Base-by-base conservation (phyloP, 352 stramenopile species). In the Halophytophthora batemanensis region DNA sequence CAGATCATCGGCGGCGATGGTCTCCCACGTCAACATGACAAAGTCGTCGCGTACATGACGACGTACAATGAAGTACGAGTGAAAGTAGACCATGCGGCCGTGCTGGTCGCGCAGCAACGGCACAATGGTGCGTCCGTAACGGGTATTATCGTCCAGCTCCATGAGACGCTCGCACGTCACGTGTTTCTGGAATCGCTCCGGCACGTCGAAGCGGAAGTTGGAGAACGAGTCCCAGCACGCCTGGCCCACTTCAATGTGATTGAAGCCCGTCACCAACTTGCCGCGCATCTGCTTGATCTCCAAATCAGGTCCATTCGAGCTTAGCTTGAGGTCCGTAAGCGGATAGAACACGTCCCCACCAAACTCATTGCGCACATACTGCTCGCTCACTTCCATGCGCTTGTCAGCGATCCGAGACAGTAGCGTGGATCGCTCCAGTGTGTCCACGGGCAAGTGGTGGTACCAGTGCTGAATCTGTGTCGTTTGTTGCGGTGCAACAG, bases 191-290 rank as follows among this genome's bases (percentile, higher is more conserved):
- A 92, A 86, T 25, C 77, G 73, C 41, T 72, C 54, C 3, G 76
- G 78, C 18, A 92, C 72, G 50, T 85, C 77, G 31, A 92, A 75
- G 25, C 83, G 53, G 38, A 92, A 92, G 65, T 88, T 84, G 50
- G 80, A 85, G 46, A 90, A 71, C 48, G 78, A 85, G 47, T 87
- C 80, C 81, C 81, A 92, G 40, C 72, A 77, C 7, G 81, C 81
- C 15, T 87, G 74, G 2, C 68, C 71, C 25, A 92, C 64, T 23
- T 86, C 71, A 2, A 73, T 51, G 56, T 88, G 77, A 31, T 73
- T 83, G 38, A 87, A 86, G 0, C 71, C 72, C 0, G 66, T 55
- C 33, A 86, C 56, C 25, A 76, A 38, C 44, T 86, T 85, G 8
- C 72, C 79, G 6, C 81, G 81, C 29, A 90, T 59, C 46, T 88